Evolutionary conservation across 768 basidiomycete genomes (phyloP).

Genomic region (Tylopilus subfusipes): DNA sequence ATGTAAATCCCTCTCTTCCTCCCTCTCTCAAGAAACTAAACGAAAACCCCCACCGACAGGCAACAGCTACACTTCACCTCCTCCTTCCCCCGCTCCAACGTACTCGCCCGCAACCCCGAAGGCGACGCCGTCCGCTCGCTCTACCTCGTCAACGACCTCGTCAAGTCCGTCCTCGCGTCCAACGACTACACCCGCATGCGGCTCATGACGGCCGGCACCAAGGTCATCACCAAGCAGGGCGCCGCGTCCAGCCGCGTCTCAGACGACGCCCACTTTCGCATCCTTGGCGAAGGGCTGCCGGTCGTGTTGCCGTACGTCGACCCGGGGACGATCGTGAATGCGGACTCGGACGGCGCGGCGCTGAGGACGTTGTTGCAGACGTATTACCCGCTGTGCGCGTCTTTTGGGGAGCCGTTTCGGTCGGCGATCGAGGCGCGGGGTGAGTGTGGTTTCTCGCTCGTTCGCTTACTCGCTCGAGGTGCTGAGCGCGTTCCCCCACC

Average conservation of each 20-base stretch:
- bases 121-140: constrained; percentile 73
- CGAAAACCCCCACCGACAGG: constrained; percentile 37
- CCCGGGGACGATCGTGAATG: constrained; percentile 56
- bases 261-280: constrained; percentile 62
- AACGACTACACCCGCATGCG: constrained; percentile 86
- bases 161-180: constrained; percentile 71
- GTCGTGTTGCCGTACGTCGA: constrained; percentile 81
- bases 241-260: constrained; percentile 43
- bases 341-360: constrained; percentile 51
- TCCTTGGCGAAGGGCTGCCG: constrained; percentile 81
- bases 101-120: constrained; percentile 84
- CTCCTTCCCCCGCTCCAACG: constrained; percentile 68
- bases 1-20: constrained; percentile 47
- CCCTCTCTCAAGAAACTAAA: neutral
- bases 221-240: constrained; percentile 90
- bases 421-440: constrained; percentile 49
- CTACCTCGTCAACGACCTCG: constrained; percentile 83
- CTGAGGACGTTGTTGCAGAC: constrained; percentile 66
- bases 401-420: constrained; percentile 60
- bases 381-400: constrained; percentile 76
- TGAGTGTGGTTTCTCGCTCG: constrained; percentile 32
- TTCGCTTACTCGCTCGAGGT: too few species aligned
- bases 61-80: constrained; percentile 65
- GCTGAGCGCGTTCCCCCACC: neutral
- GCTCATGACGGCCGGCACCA: constrained; percentile 90